Evolutionary conservation across 2,329 filamentous ascomycete species (phyloP).

Genomic region (Rosellinia necatrix): DNA sequence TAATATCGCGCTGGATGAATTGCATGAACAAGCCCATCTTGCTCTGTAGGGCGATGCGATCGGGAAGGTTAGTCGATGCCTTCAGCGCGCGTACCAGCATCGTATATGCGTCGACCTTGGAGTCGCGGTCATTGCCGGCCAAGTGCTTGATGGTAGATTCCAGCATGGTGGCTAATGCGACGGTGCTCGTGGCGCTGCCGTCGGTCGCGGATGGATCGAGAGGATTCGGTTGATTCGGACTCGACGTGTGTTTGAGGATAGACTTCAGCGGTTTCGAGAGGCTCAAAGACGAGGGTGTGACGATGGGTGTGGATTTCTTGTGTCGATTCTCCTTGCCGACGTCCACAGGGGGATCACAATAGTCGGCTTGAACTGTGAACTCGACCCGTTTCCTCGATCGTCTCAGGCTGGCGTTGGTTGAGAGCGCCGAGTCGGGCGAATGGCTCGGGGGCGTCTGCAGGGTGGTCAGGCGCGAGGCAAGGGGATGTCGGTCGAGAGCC

Average conservation of each 20-base stretch:
- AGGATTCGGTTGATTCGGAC: conserved; percentile 47
- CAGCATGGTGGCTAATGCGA: conserved; percentile 77
- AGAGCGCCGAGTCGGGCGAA: conserved; percentile 50
- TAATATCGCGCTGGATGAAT: conserved; percentile 83
- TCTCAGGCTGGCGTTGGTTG: conserved; percentile 50
- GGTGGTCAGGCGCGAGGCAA: conserved; percentile 46
- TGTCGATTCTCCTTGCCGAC: conserved; percentile 44
- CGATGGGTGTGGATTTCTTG: conserved; percentile 47
- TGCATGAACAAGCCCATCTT: conserved; percentile 80
- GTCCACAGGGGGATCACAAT: conserved; percentile 58
- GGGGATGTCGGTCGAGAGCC: conserved; percentile 43
- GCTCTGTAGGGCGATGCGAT: conserved; percentile 70
- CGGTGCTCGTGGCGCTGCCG: conserved; percentile 45
- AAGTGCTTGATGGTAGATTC: conserved; percentile 84
- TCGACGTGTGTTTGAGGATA: conserved; percentile 76
- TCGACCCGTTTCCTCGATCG: conserved; percentile 59
- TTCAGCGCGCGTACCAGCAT: conserved; percentile 77
- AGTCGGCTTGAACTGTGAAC: conserved; percentile 61
- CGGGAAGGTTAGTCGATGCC: conserved; percentile 80
- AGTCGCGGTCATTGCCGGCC: conserved; percentile 71
- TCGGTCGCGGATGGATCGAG: conserved; percentile 49
- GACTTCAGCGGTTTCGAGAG: conserved; percentile 58
- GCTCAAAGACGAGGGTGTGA: conserved; percentile 46
- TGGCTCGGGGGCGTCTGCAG: conserved; percentile 59
- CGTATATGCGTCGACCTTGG: conserved; percentile 83